Base-by-base conservation (phyloP, 208 protist species). In the Trypanosoma caninum region DNA sequence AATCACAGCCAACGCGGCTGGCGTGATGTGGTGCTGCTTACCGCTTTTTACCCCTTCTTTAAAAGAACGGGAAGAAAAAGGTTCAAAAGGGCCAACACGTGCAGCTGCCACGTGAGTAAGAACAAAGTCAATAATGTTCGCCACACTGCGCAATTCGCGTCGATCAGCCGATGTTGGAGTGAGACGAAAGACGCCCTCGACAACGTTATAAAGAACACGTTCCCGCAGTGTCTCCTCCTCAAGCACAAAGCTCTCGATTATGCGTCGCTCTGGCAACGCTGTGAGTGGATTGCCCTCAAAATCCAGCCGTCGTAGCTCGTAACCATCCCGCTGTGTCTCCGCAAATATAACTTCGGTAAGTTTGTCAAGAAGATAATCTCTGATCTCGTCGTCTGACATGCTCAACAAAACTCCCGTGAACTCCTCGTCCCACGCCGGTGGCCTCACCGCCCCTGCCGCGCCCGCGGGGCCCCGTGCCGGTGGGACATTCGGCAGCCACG, bases 221-320 rank as follows among this genome's bases (percentile, higher is more conserved):
- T 93, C 87, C 14, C 88, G 80, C 44, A 97, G 68, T 20, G 91
- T 93, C 34, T 93, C 87, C 66, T 97, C 87, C 75, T 94, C 80
- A 22, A 97, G 84, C 14, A 97, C 87, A 67, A 94, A 97, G 28
- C 41, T 76, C 63, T 90, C 85, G 59, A 97, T 91, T 51, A 93
- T 84, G 55, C 87, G 78, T 16, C 72, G 80, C 72, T 97, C 85
- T 23, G 91, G 91, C 48, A 93, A 78, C 6, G 72, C 76, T n/a
- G 91, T 89, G 16, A 94, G 77, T 11, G 91, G 87, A 48, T 93
- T 97, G 45, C 91, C 91, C 53, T 97, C 91, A 73, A 97, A 97
- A 72, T 97, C 91, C 7, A 97, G 67, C 0, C 88, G 80, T 27
- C 91, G 84, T 28, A 97, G 63, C 63, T 97, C 91, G 74, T 97